Conservation (phyloP, 2,329 filamentous ascomycete genomes). For the Incumbomyces lentus region DNA sequence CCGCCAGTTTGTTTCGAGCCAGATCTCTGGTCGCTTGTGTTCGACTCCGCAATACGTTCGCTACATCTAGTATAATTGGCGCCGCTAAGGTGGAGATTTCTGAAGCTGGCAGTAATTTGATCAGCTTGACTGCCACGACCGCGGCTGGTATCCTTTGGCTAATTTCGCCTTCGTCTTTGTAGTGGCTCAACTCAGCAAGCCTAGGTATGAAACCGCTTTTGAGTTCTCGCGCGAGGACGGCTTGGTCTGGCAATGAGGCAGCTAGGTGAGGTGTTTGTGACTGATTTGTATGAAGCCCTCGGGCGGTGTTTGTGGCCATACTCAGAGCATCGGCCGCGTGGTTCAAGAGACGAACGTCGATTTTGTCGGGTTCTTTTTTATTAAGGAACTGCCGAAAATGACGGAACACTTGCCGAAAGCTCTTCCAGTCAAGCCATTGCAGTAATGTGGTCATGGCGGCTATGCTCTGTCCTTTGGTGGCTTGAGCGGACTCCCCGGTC, state of each 20-base stretch:
- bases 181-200: slow-evolving; percentile 73
- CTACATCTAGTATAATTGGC: slow-evolving; percentile 79
- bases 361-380: slow-evolving; percentile 54
- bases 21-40: slow-evolving; percentile 82
- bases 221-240: slow-evolving; percentile 63
- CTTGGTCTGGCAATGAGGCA: slow-evolving; percentile 53
- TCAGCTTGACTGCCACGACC: slow-evolving; percentile 75
- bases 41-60: slow-evolving; percentile 82
- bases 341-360: slow-evolving; percentile 69
- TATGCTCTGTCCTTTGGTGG: slow-evolving; percentile 77
- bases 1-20: slow-evolving; percentile 74
- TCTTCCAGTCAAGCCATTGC: slow-evolving; percentile 73
- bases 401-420: slow-evolving; percentile 75
- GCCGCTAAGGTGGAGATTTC: slow-evolving; percentile 67
- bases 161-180: slow-evolving; percentile 90
- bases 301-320: slow-evolving; percentile 35
- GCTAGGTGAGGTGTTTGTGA: slow-evolving; percentile 38
- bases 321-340: slow-evolving; percentile 70
- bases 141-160: slow-evolving; percentile 86
- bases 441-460: slow-evolving; percentile 65
- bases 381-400: slow-evolving; percentile 79
- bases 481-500: slow-evolving; percentile 67
- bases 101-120: slow-evolving; percentile 65
- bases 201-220: slow-evolving; percentile 66
- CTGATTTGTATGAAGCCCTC: slow-evolving; percentile 15